Percentiles rank a stretch among this genome's conserved stretches.
Evolutionary conservation across 2,329 filamentous ascomycete species (phyloP).

Genomic region (Lithohypha guttulata): DNA sequence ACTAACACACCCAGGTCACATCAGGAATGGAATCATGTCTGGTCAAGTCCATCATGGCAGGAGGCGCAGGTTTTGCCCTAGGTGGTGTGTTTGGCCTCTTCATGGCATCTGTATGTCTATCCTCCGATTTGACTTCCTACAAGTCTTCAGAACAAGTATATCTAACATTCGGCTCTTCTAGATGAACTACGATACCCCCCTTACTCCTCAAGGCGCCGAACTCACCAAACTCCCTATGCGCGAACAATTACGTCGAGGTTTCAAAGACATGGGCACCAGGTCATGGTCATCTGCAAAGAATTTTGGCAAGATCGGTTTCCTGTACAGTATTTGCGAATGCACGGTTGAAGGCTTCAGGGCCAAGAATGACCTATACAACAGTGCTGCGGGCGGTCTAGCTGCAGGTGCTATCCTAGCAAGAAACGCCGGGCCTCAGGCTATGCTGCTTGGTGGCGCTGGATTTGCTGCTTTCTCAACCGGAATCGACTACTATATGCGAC

Average conservation of each 20-base stretch:
- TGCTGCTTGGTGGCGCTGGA: constrained; percentile 74
- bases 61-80: constrained; percentile 86
- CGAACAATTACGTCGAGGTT: constrained; percentile 72
- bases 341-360: constrained; percentile 81
- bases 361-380: constrained; percentile 88
- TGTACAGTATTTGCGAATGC: constrained; percentile 90
- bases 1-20: constrained; percentile 51
- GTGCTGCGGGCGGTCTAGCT: constrained; percentile 75
- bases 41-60: constrained; percentile 78
- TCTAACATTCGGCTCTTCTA: constrained; percentile 27
- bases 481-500: constrained; percentile 51
- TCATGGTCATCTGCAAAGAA: constrained; percentile 81
- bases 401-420: constrained; percentile 82
- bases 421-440: constrained; percentile 80
- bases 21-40: constrained; percentile 83
- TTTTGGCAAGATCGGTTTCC: constrained; percentile 83
- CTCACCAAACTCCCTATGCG: constrained; percentile 61
- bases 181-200: constrained; percentile 98
- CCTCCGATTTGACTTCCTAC: no score
- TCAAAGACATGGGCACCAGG: constrained; percentile 87
- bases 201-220: constrained; percentile 47
- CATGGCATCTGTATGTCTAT: constrained; percentile 69
- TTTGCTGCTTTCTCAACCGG: constrained; percentile 89
- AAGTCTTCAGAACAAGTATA: constrained; percentile 3
- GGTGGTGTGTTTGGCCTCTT: constrained; percentile 93